Conservation (phyloP, 1,284 basidiomycete genomes). For the Caloboletus firmus region DNA sequence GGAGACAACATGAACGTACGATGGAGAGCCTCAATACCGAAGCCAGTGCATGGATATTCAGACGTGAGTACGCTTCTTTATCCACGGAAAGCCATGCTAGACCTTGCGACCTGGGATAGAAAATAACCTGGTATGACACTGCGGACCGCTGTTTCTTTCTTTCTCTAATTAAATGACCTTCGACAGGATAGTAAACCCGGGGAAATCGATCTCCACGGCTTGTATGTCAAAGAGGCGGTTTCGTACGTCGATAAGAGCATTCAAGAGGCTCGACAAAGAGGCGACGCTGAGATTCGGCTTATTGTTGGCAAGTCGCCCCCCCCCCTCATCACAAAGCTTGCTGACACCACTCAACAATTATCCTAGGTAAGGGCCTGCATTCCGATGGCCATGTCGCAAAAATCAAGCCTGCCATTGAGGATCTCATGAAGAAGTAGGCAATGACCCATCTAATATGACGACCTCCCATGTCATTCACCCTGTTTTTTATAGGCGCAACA, state of each 20-base stretch:
- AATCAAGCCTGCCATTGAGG: constrained; percentile 91
- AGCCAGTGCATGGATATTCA: constrained; percentile 90
- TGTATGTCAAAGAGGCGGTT: constrained; percentile 94
- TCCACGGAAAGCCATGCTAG: neutral
- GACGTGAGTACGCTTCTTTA: constrained; percentile 45
- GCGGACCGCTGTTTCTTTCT: neutral
- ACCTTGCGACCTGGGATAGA: constrained; percentile 44
- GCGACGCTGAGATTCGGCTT: constrained; percentile 71
- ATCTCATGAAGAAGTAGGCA: constrained; percentile 77
- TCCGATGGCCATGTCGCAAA: constrained; percentile 80
- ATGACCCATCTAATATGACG: neutral
- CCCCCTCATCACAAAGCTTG: neutral
- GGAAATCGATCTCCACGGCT: constrained; percentile 86
- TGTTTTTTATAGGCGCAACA: constrained; percentile 18
- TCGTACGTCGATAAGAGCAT: constrained; percentile 69
- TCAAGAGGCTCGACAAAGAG: constrained; percentile 62
- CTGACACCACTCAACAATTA: constrained; percentile 1
- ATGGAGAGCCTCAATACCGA: constrained; percentile 84
- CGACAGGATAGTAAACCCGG: constrained; percentile 66
- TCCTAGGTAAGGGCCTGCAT: constrained; percentile 79
- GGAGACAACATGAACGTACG: constrained; percentile 76
- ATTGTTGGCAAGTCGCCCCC: constrained; percentile 72
- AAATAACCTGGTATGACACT: constrained; percentile 70
- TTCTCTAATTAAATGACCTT: neutral
- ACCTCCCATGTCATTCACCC: neutral